phyloP scores from a whole-genome alignment of 2,329 filamentous ascomycete species.

The Aspergillus cejpii region DNA sequence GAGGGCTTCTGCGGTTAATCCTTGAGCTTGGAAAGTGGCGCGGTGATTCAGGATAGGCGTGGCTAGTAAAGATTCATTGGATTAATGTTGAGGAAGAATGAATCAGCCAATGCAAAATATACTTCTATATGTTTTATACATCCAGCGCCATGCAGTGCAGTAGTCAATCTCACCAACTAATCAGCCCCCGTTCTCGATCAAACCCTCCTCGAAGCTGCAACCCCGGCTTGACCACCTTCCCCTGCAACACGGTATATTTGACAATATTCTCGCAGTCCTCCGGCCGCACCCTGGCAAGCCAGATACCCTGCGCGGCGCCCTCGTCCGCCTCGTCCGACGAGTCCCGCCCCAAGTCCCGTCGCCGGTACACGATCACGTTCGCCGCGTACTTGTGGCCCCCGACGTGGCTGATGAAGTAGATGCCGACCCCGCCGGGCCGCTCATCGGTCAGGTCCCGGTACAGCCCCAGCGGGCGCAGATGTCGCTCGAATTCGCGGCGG shows the following conservation, averaged over 20 bases:
- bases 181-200: slow-evolving; percentile 68
- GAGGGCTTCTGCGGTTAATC: too few species aligned
- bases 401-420: slow-evolving; percentile 95
- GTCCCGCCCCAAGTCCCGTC: slow-evolving; percentile 41
- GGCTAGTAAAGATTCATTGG: neutral
- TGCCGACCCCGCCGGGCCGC: slow-evolving; percentile 81
- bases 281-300: slow-evolving; percentile 76
- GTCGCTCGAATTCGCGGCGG: slow-evolving; percentile 80
- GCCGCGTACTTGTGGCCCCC: slow-evolving; percentile 95
- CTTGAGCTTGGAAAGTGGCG: too few species aligned
- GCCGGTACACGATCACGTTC: slow-evolving; percentile 86
- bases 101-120: too few species aligned
- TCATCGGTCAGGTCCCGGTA: slow-evolving; percentile 84
- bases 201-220: slow-evolving; percentile 83
- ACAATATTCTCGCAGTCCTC: slow-evolving; percentile 93
- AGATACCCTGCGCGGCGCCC: slow-evolving; percentile 82
- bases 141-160: neutral
- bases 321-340: slow-evolving; percentile 26
- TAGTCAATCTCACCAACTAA: slow-evolving; percentile 89
- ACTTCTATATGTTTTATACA: neutral
- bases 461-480: slow-evolving; percentile 75
- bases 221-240: slow-evolving; percentile 87
- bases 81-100: too few species aligned
- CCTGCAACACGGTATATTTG: slow-evolving; percentile 79
- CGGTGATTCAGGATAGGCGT: neutral